A percentile compares a stretch with the other conserved stretches of the same genome.
phyloP scores from a whole-genome alignment of 306 rosid species.

The Sesbania bispinosa region DNA sequence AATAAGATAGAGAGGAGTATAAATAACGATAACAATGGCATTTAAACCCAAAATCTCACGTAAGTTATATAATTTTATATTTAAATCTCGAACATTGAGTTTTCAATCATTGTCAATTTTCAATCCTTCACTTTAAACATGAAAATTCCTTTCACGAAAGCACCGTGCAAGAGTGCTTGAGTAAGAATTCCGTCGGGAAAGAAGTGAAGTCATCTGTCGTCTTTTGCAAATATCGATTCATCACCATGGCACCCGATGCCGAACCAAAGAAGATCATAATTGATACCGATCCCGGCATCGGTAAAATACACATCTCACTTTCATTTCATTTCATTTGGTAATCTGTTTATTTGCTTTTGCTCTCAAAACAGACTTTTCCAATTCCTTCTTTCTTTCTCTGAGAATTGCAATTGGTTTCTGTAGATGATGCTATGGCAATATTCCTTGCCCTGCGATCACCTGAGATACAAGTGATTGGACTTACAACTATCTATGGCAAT shows the following conservation, averaged over 20 bases:
- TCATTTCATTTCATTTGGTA: not conserved
- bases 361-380: not conserved
- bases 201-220: not conserved
- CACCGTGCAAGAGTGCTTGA: too few relatives aligned
- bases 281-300: slow-evolving; percentile 96
- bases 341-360: not conserved
- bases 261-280: slow-evolving; percentile 81
- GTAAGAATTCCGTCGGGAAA: not conserved
- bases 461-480: slow-evolving; percentile 76
- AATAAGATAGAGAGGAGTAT: too few relatives aligned
- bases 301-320: slow-evolving; percentile 35
- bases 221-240: not conserved
- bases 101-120: too few relatives aligned
- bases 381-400: slow-evolving; percentile 21
- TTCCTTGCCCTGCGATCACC: slow-evolving; percentile 79
- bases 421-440: slow-evolving; percentile 95
- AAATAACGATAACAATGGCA: too few relatives aligned
- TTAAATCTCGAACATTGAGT: too few relatives aligned
- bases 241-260: slow-evolving; percentile 38
- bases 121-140: too few relatives aligned
- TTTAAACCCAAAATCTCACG: too few relatives aligned
- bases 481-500: slow-evolving; percentile 87
- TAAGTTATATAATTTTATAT: too few relatives aligned
- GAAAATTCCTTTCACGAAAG: too few relatives aligned
- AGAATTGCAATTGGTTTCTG: slow-evolving; percentile 21